Percentiles rank a stretch among this genome's conserved stretches.
Conservation (phyloP, 345 rosid genomes). For the Eucalyptus guilfoylei region DNA sequence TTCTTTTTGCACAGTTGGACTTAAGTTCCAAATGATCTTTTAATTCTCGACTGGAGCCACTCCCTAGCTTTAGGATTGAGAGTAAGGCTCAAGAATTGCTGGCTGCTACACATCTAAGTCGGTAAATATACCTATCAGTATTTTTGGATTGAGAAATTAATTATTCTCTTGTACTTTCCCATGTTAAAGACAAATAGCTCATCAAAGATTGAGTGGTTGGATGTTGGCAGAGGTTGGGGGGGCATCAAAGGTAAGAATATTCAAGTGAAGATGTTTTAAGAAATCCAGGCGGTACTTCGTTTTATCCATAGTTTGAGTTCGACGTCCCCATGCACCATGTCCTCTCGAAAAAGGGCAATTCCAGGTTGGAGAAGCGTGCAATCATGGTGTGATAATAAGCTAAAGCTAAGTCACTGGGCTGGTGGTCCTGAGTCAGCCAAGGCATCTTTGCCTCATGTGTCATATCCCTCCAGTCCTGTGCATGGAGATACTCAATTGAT, state of each 20-base stretch:
- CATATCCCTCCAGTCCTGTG: not conserved
- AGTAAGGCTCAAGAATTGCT: not conserved
- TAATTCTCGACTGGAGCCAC: not conserved
- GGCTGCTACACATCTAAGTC: not conserved
- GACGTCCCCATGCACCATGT: not conserved
- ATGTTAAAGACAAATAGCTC: not conserved
- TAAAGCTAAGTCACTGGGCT: not conserved
- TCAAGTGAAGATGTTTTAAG: not conserved
- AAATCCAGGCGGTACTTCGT: not conserved
- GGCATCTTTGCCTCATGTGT: not conserved
- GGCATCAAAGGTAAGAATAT: not conserved
- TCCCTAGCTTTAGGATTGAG: not conserved
- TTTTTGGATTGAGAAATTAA: not conserved
- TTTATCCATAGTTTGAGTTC: not conserved
- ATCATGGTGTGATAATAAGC: not conserved
- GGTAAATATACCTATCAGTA: not conserved
- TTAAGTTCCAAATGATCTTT: not conserved
- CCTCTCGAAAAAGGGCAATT: not conserved
- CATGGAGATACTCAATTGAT: not conserved
- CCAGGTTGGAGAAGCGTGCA: not conserved
- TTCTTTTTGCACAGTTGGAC: not conserved
- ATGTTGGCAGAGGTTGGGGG: not conserved
- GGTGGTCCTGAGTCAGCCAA: not conserved
- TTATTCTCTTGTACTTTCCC: not conserved
- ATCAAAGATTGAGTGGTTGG: not conserved